Conservation (phyloP, 345 rosid genomes). For the Citrus trifoliata region DNA sequence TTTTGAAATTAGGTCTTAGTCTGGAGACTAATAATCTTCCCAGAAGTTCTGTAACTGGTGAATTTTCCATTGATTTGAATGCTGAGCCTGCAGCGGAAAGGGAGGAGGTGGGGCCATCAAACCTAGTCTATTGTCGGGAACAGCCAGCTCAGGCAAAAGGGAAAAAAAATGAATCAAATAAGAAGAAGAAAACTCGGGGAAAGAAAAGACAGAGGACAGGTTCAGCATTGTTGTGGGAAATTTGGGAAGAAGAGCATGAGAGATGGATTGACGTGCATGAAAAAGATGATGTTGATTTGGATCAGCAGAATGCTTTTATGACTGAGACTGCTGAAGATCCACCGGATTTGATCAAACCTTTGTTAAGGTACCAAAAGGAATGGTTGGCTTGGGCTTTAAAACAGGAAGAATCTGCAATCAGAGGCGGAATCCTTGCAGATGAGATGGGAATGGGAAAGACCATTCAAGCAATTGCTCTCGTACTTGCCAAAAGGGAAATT, state of each 20-base stretch:
- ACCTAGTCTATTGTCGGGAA: constrained; percentile 4
- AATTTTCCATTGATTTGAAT: constrained; percentile 2
- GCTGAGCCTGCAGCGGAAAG: constrained; percentile 14
- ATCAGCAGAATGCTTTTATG: constrained; percentile 42
- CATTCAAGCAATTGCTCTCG: constrained; percentile 91
- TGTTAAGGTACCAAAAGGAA: constrained; percentile 90
- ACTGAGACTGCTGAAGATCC: constrained; percentile 64
- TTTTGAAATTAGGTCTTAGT: constrained; percentile 11
- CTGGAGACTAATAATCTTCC: background rate
- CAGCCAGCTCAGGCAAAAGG: background rate
- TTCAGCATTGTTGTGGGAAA: constrained; percentile 58
- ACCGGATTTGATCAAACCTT: constrained; percentile 59
- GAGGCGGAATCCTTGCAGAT: constrained; percentile 96
- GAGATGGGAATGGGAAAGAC: constrained; percentile 99
- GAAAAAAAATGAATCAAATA: background rate
- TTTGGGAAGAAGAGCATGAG: constrained; percentile 66
- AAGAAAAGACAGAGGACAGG: constrained; percentile 32
- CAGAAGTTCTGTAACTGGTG: background rate
- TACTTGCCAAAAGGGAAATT: constrained; percentile 65
- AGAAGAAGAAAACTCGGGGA: constrained; percentile 15
- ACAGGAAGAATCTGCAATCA: constrained; percentile 65
- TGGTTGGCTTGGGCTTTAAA: constrained; percentile 92
- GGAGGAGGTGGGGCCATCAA: background rate
- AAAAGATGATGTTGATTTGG: constrained; percentile 51
- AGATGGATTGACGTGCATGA: constrained; percentile 61